A percentile compares a stretch with the other conserved stretches of the same genome.
phyloP scores from a whole-genome alignment of 257 asterid genomes.

The Schizonepeta tenuifolia region DNA sequence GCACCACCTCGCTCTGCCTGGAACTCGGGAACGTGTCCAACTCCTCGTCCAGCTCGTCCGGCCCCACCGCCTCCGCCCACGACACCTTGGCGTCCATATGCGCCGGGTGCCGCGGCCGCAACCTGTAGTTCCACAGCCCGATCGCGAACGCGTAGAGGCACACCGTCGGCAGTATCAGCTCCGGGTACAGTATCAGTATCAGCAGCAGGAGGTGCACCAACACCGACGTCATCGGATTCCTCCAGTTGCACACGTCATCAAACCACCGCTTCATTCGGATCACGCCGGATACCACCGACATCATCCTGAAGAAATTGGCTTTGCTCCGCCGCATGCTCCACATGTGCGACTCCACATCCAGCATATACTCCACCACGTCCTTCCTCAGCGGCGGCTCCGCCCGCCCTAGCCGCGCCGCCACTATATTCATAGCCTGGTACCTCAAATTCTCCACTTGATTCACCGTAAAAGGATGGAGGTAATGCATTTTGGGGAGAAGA shows the following conservation, averaged over 20 bases:
- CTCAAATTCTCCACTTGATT: constrained; percentile 67
- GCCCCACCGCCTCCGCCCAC: constrained; percentile 65
- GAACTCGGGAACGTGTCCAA: constrained; percentile 74
- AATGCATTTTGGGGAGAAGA: constrained; percentile 80
- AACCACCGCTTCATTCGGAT: constrained; percentile 59
- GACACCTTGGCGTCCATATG: constrained; percentile 75
- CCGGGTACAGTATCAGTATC: constrained; percentile 69
- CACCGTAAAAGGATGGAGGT: constrained; percentile 66
- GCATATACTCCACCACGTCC: constrained; percentile 77
- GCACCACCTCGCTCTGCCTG: constrained; percentile 43
- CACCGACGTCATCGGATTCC: constrained; percentile 57
- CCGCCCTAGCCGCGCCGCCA: constrained; percentile 61
- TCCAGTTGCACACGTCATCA: constrained; percentile 59
- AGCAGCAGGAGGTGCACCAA: constrained; percentile 66
- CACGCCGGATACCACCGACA: constrained; percentile 57
- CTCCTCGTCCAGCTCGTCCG: constrained; percentile 82
- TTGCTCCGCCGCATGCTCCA: constrained; percentile 90
- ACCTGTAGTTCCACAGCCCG: constrained; percentile 74
- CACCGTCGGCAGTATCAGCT: constrained; percentile 64
- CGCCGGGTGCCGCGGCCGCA: constrained; percentile 68
- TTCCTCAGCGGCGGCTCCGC: constrained; percentile 82
- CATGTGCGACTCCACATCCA: constrained; percentile 76
- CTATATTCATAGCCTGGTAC: constrained; percentile 74
- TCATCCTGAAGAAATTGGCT: constrained; percentile 70
- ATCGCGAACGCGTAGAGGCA: constrained; percentile 61